These are phyloP conservation scores for Pelargonium cotyledonis DNA, from an alignment of 441 rosid genomes.

Conservation along the genomic window DNA sequence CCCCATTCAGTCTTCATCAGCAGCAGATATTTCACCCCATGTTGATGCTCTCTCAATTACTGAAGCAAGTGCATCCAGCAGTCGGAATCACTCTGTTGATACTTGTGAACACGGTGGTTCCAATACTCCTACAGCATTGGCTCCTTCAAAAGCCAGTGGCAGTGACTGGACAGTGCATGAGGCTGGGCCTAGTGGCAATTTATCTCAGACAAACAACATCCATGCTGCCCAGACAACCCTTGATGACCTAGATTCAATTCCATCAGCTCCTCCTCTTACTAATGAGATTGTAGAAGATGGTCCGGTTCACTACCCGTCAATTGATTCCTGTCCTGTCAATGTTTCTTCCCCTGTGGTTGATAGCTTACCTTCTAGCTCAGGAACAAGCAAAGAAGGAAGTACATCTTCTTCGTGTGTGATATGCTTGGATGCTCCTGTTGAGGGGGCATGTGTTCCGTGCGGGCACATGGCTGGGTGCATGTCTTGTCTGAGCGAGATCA, in stretches of 20 bases:
- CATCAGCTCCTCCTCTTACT: too few species aligned
- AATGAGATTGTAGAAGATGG: constrained; percentile 45
- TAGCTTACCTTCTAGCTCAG: constrained; percentile 25
- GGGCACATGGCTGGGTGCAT: constrained; percentile 96
- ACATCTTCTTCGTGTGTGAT: constrained; percentile 50
- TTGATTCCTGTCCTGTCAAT: constrained; percentile 54
- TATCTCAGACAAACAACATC: constrained; percentile 13
- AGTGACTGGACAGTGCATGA: too few species aligned
- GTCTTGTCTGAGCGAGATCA: constrained; percentile 79
- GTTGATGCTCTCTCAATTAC: constrained; percentile 24
- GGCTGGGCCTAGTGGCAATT: too few species aligned
- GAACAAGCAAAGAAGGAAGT: constrained; percentile 38
- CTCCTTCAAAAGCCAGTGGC: too few species aligned
- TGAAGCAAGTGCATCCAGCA: constrained; percentile 43
- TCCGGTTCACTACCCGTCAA: constrained; percentile 67
- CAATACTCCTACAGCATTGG: too few species aligned
- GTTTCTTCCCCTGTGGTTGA: constrained; percentile 28
- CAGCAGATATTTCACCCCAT: constrained; percentile 27
- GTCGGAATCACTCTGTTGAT: constrained; percentile 24
- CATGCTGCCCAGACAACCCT: too few species aligned
- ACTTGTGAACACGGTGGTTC: constrained; percentile 14
- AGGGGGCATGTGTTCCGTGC: constrained; percentile 89
- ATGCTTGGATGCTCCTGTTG: constrained; percentile 85
- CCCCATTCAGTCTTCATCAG: constrained; percentile 53
- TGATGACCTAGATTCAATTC: too few species aligned